A percentile compares a stretch with the other conserved stretches of the same genome.
phyloP scores from a whole-genome alignment of 1,139 yeast genomes.

The Pichia sp. region DNA sequence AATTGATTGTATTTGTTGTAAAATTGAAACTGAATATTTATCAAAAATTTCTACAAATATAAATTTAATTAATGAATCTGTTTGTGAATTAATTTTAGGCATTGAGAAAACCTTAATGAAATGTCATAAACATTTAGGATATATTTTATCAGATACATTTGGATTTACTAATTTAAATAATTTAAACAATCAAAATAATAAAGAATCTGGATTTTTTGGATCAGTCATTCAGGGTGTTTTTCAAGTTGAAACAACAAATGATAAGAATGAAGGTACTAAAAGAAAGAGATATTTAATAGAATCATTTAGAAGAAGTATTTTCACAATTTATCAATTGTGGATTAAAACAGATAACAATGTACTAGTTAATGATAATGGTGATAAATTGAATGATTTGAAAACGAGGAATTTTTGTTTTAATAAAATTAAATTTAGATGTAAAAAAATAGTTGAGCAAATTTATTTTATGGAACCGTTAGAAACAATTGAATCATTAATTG shows the following conservation, averaged over 20 bases:
- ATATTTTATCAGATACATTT: constrained; percentile 18
- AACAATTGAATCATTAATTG: constrained; percentile 59
- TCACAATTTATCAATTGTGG: constrained; percentile 61
- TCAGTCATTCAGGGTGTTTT: constrained; percentile 78
- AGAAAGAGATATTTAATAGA: constrained; percentile 50
- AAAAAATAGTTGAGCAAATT: constrained; percentile 61
- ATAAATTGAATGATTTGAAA: constrained; percentile 21
- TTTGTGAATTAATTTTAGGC: constrained; percentile 54
- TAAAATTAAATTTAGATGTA: constrained; percentile 65
- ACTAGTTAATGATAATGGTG: constrained; percentile 8
- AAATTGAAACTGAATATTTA: constrained; percentile 30
- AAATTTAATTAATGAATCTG: constrained; percentile 37
- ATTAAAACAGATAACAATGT: constrained; percentile 57
- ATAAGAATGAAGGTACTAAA: constrained; percentile 47
- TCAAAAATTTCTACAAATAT: constrained; percentile 1
- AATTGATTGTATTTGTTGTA: constrained; percentile 44
- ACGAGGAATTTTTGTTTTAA: constrained; percentile 58
- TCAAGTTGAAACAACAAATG: constrained; percentile 65
- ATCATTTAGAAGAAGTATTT: constrained; percentile 58
- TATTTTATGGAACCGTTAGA: constrained; percentile 69
- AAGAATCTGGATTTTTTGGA: constrained; percentile 5
- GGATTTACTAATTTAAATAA: constrained; percentile 24
- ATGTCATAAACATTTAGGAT: constrained; percentile 50
- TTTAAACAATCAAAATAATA: neutral
- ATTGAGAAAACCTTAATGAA: constrained; percentile 55